Conservation (phyloP, 352 stramenopile species). For the Pythium oligandrum region DNA sequence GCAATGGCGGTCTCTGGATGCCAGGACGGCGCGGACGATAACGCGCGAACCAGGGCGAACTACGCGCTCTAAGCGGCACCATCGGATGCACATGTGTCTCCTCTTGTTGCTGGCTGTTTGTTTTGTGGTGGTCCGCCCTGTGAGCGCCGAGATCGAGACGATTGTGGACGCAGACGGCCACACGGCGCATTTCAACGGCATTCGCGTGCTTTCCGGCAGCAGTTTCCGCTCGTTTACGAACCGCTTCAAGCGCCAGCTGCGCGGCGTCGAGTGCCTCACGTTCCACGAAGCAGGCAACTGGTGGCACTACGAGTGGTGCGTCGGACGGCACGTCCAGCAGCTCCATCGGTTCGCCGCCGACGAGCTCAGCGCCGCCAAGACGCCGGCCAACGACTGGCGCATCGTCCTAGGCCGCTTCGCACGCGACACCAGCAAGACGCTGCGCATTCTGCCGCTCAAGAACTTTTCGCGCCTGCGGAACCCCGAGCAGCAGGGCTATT, state of each 20-base stretch:
- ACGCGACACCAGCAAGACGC: conserved; percentile 19
- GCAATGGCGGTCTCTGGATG: no score
- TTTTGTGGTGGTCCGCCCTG: no score
- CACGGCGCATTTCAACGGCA: conserved; percentile 27
- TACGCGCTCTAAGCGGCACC: no score
- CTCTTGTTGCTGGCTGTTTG: no score
- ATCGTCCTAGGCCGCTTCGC: conserved; percentile 43
- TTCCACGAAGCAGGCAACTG: conserved; percentile 58
- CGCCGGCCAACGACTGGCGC: conserved; percentile 10
- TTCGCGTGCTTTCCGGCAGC: conserved; percentile 54
- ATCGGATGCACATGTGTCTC: no score
- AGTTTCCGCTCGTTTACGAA: conserved; percentile 70
- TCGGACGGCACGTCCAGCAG: conserved; percentile 63
- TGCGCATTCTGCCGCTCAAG: conserved; percentile 34
- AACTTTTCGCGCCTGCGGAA: conserved; percentile 35
- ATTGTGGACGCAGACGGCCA: no score
- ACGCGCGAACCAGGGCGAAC: no score
- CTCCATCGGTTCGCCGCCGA: conserved; percentile 31
- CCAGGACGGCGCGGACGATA: no score
- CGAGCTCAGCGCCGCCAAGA: conserved; percentile 8
- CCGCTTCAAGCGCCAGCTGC: conserved; percentile 53
- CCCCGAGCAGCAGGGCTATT: conserved; percentile 52
- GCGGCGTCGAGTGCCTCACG: conserved; percentile 39
- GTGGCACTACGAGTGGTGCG: conserved; percentile 88
- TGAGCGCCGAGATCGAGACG: no score